These are phyloP conservation scores for Datisca glomerata DNA, from an alignment of 306 rosid species.

Conservation along the genomic window DNA sequence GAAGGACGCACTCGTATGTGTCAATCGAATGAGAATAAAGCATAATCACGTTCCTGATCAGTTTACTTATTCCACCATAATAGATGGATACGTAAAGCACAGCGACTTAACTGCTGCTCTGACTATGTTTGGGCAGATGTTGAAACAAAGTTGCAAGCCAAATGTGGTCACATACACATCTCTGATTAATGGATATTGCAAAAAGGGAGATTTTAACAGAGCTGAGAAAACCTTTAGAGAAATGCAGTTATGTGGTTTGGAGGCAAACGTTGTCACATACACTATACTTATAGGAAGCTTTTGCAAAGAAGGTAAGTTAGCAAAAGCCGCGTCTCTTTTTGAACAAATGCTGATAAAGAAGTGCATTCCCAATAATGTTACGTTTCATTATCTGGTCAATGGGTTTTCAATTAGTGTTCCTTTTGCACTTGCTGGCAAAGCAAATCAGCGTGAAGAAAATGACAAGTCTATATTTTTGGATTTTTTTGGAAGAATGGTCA, in stretches of 20 bases:
- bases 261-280: constrained; percentile 80
- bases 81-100: constrained; percentile 70
- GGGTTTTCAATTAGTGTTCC: constrained; percentile 39
- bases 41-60: constrained; percentile 47
- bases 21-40: constrained; percentile 32
- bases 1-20: constrained; percentile 44
- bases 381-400: constrained; percentile 59
- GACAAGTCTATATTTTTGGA: constrained; percentile 33
- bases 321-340: constrained; percentile 51
- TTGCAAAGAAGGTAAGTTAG: constrained; percentile 42
- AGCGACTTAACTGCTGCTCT: constrained; percentile 44
- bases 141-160: constrained; percentile 49
- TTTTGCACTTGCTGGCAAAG: constrained; percentile 10
- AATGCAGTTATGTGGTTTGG: constrained; percentile 46
- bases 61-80: constrained; percentile 63
- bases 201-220: constrained; percentile 30
- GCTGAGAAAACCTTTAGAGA: constrained; percentile 48
- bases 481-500: constrained; percentile 45
- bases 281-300: constrained; percentile 56
- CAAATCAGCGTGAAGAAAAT: constrained; percentile 14
- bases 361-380: constrained; percentile 58
- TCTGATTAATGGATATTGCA: constrained; percentile 64
- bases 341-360: constrained; percentile 60
- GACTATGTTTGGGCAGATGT: constrained; percentile 49
- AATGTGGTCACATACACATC: constrained; percentile 69